phyloP scores from a whole-genome alignment of 495 filamentous ascomycete species.

The Penicillium tannophilum region DNA sequence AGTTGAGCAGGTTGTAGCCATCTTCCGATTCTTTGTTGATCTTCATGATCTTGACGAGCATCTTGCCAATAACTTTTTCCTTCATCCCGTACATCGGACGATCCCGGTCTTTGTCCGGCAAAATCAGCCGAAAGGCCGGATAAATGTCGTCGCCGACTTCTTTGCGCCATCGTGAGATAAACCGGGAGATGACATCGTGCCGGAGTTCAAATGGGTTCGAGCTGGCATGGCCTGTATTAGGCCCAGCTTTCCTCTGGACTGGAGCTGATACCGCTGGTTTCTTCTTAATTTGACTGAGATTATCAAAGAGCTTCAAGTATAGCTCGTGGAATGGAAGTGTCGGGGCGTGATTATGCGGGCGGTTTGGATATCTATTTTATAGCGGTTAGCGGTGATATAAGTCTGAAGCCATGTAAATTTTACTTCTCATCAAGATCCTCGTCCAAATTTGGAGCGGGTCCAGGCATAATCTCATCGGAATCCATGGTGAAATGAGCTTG shows the following conservation, averaged over 20 bases:
- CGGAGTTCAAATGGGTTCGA: conserved; percentile 80
- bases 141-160: conserved; percentile 92
- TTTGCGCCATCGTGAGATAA: conserved; percentile 84
- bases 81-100: conserved; percentile 94
- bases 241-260: conserved; percentile 43
- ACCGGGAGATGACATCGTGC: conserved; percentile 83
- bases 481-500: conserved; percentile 38
- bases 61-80: conserved; percentile 84
- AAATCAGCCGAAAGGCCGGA: conserved; percentile 86
- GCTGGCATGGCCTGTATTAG: conserved; percentile 52
- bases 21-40: conserved; percentile 92
- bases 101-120: conserved; percentile 93
- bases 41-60: conserved; percentile 88
- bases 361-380: conserved; percentile 70
- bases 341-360: conserved; percentile 74
- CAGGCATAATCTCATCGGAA: conserved; percentile 45
- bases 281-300: conserved; percentile 81
- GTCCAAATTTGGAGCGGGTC: conserved; percentile 28
- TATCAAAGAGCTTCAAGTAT: conserved; percentile 78
- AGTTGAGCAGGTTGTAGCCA: conserved; percentile 81
- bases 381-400: conserved; percentile 27
- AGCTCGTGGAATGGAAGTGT: conserved; percentile 86
- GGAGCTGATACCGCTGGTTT: conserved; percentile 58
- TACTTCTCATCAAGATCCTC: conserved; percentile 69
- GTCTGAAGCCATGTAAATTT: background rate